Percentiles rank a stretch among this genome's conserved stretches.
Conservation (phyloP, 2,329 filamentous ascomycete genomes). For the Bipolaris bicolor region DNA sequence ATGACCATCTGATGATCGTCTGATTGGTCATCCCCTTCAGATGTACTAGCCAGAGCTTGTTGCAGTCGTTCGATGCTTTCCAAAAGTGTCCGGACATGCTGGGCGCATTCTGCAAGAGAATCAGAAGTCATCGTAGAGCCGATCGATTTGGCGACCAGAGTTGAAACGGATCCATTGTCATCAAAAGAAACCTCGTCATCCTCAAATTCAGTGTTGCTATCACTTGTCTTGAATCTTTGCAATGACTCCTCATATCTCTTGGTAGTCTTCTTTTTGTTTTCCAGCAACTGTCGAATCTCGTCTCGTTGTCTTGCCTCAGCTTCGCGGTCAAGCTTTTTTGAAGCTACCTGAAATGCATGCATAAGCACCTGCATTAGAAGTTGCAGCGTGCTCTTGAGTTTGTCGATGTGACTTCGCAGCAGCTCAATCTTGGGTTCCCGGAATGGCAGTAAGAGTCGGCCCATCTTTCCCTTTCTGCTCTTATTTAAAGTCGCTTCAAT, state of each 20-base stretch:
- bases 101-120: constrained; percentile 30
- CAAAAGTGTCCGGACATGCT: constrained; percentile 33
- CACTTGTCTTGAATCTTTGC: constrained; percentile 27
- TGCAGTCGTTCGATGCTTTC: constrained; percentile 32
- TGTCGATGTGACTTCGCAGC: constrained; percentile 37
- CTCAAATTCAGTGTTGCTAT: constrained; percentile 23
- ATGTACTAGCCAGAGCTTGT: constrained; percentile 45
- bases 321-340: constrained; percentile 32
- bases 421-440: constrained; percentile 41
- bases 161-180: not conserved
- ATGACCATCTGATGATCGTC: constrained; percentile 35
- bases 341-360: constrained; percentile 34
- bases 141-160: constrained; percentile 19
- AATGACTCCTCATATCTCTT: constrained; percentile 36
- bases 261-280: constrained; percentile 31
- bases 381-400: constrained; percentile 39
- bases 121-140: constrained; percentile 27
- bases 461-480: constrained; percentile 33
- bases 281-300: constrained; percentile 33
- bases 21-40: constrained; percentile 46
- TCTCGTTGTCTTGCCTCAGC: constrained; percentile 35
- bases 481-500: constrained; percentile 35
- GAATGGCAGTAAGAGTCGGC: constrained; percentile 37
- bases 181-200: constrained; percentile 15
- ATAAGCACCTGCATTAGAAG: constrained; percentile 39